A percentile compares a stretch with the other conserved stretches of the same genome.
phyloP scores from a whole-genome alignment of 768 basidiomycete genomes.

The Kwoniella dendrophila region DNA sequence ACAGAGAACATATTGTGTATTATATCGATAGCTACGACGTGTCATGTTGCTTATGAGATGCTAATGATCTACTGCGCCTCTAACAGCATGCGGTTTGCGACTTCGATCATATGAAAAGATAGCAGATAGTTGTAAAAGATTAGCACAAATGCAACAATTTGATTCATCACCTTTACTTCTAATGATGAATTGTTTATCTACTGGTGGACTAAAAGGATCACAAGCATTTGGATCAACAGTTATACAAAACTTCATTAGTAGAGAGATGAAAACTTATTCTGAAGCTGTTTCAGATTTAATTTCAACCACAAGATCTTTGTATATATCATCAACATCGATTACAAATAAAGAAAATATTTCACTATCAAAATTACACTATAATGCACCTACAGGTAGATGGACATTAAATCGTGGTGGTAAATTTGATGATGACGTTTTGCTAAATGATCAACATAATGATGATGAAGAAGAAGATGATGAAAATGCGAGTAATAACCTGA shows the following conservation, averaged over 20 bases:
- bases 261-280: conserved; percentile 75
- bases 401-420: conserved; percentile 9
- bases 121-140: conserved; percentile 74
- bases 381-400: conserved; percentile 26
- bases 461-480: conserved; percentile 44
- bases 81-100: conserved; percentile 76
- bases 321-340: conserved; percentile 50
- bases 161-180: conserved; percentile 83
- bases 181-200: conserved; percentile 70
- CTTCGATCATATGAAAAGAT: conserved; percentile 64
- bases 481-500: conserved; percentile 55
- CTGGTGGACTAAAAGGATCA: conserved; percentile 66
- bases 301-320: too few relatives aligned
- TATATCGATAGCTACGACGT: neutral
- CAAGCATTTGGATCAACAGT: conserved; percentile 77
- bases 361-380: conserved; percentile 52
- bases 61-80: neutral
- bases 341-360: neutral
- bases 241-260: conserved; percentile 78
- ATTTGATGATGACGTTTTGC: conserved; percentile 8
- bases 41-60: neutral
- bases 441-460: neutral
- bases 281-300: conserved; percentile 56
- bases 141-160: conserved; percentile 77
- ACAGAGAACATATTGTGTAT: too few relatives aligned